A percentile compares a stretch with the other conserved stretches of the same genome.
Evolutionary conservation across 2,329 filamentous ascomycete genomes (phyloP).

Genomic region (Dactylellina leptospora): DNA sequence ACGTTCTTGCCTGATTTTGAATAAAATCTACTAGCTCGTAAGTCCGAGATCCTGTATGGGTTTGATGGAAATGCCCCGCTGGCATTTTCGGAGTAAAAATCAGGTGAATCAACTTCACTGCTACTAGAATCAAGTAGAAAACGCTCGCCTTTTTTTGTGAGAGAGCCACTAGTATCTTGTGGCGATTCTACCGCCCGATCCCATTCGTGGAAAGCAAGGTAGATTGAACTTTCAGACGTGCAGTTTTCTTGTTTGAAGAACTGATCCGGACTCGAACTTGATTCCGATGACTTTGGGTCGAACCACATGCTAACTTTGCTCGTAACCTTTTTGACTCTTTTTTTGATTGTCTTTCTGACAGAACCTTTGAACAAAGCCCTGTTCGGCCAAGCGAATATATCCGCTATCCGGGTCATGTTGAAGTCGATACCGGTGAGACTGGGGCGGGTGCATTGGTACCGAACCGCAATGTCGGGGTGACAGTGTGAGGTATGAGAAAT

Average conservation of each 20-base stretch:
- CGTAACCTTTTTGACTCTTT: slow-evolving; percentile 8
- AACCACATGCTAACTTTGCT: slow-evolving; percentile 16
- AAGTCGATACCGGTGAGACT: no score
- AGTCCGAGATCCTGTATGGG: no score
- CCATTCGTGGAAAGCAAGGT: not conserved
- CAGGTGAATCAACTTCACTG: no score
- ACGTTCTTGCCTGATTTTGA: not conserved
- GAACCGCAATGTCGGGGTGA: not conserved
- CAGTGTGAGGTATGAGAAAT: no score
- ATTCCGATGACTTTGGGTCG: not conserved
- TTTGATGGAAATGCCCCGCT: no score
- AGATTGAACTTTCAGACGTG: not conserved
- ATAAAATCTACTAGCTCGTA: no score
- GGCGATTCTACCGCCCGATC: no score
- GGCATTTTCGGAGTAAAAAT: no score
- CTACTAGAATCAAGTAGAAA: no score
- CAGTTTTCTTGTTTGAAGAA: not conserved
- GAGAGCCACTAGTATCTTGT: no score
- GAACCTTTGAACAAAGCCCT: not conserved
- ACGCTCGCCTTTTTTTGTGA: no score
- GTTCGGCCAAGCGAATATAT: not conserved
- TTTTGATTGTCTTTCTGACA: slow-evolving; percentile 6
- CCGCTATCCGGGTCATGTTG: no score
- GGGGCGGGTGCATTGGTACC: slow-evolving; percentile 7
- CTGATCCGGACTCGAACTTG: not conserved